phyloP scores from a whole-genome alignment of 495 filamentous ascomycete species.

The Thermochaetoides thermophila region DNA sequence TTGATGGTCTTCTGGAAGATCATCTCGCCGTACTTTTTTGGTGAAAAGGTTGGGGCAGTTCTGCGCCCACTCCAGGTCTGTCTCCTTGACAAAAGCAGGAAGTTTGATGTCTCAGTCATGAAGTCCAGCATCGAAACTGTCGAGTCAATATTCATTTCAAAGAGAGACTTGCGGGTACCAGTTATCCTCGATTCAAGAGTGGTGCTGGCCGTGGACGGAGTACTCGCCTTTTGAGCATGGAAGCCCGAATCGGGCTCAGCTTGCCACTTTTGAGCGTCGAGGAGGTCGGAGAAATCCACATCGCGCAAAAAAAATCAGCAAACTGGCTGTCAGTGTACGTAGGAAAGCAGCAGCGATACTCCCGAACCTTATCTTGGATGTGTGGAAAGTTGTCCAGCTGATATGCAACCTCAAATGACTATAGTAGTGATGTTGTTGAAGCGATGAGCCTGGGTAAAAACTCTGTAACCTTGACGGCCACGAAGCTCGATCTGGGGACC shows the following conservation, averaged over 20 bases:
- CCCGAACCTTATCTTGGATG: neutral
- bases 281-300: constrained; percentile 4
- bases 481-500: neutral
- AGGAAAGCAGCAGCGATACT: neutral
- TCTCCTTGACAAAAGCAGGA: too few species aligned
- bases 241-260: neutral
- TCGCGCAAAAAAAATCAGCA: neutral
- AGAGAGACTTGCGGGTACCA: too few species aligned
- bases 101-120: too few species aligned
- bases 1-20: constrained; percentile 16
- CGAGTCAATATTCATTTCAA: too few species aligned
- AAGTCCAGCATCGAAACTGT: too few species aligned
- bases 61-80: constrained; percentile 11
- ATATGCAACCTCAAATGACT: too few species aligned
- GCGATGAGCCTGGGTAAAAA: constrained; percentile 1
- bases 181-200: neutral
- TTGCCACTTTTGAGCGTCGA: constrained; percentile 9
- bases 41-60: constrained; percentile 19
- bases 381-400: constrained; percentile 2
- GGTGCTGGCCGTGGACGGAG: too few species aligned
- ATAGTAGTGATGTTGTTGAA: too few species aligned
- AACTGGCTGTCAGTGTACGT: neutral
- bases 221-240: too few species aligned
- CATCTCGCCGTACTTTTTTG: constrained; percentile 9
- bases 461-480: constrained; percentile 8